phyloP scores from a whole-genome alignment of 1,284 basidiomycete genomes.

The Cutaneotrichosporon dermatis region DNA sequence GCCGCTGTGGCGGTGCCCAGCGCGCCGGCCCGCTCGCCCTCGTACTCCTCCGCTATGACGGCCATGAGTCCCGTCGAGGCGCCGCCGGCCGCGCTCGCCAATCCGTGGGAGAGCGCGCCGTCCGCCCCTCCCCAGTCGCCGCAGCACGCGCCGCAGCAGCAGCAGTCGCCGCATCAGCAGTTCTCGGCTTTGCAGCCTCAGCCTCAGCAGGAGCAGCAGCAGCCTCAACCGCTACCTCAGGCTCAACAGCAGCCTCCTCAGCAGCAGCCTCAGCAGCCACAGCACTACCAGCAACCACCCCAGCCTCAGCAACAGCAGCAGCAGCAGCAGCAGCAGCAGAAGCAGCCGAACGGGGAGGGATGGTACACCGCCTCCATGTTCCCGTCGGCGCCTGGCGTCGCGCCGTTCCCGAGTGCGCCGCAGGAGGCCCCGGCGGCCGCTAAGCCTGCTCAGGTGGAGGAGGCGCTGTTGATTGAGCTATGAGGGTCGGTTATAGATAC shows the following conservation, averaged over 20 bases:
- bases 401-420: conserved; percentile 63
- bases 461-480: conserved; percentile 68
- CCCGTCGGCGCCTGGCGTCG: conserved; percentile 25
- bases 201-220: conserved; percentile 18
- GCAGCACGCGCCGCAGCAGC: conserved; percentile 15
- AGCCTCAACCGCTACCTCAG: conserved; percentile 2
- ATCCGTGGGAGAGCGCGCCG: neutral
- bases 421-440: conserved; percentile 42
- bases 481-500: neutral
- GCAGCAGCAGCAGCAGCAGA: conserved; percentile 14
- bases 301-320: conserved; percentile 11
- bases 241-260: conserved; percentile 23
- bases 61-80: neutral
- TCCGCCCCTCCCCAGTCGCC: conserved; percentile 10
- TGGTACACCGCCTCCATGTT: conserved; percentile 16
- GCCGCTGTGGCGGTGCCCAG: neutral
- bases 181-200: conserved; percentile 1
- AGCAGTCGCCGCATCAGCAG: conserved; percentile 12
- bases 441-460: conserved; percentile 69
- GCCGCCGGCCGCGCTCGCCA: neutral
- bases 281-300: conserved; percentile 19
- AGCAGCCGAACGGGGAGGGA: conserved; percentile 16
- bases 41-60: conserved; percentile 1
- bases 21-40: conserved; percentile 6
- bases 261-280: conserved; percentile 11